Conservation (phyloP, 2,329 filamentous ascomycete genomes). For the Parastagonospora avenae region DNA sequence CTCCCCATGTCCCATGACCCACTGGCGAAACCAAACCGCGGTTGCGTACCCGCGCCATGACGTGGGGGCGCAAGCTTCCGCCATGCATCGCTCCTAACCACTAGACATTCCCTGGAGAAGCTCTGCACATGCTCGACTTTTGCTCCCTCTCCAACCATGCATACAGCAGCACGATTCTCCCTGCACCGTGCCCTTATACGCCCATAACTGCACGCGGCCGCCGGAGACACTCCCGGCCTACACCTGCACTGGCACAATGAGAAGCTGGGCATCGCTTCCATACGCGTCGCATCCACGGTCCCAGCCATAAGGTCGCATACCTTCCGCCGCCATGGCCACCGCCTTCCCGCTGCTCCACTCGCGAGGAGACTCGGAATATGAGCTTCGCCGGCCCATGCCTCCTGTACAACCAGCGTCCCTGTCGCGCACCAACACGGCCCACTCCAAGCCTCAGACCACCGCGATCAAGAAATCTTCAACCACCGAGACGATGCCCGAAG, state of each 20-base stretch:
- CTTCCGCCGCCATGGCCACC: conserved; percentile 22
- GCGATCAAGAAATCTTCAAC: conserved; percentile 10
- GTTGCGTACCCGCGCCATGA: too few relatives aligned
- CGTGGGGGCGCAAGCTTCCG: conserved; percentile 11
- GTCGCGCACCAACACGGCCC: conserved; percentile 20
- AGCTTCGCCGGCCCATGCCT: conserved; percentile 35
- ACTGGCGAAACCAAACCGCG: too few relatives aligned
- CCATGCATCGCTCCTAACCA: neutral
- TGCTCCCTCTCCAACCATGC: conserved; percentile 18
- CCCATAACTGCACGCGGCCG: conserved; percentile 18
- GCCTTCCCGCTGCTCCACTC: conserved; percentile 21
- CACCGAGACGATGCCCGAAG: conserved; percentile 17
- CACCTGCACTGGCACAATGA: conserved; percentile 29
- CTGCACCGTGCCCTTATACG: conserved; percentile 8
- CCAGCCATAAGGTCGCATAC: neutral
- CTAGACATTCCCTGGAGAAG: neutral
- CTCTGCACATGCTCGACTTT: conserved; percentile 8
- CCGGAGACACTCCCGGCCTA: conserved; percentile 23
- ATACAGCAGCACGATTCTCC: conserved; percentile 9
- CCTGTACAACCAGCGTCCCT: conserved; percentile 29
- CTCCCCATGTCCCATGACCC: conserved; percentile 2
- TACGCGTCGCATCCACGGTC: neutral
- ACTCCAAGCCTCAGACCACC: conserved; percentile 14
- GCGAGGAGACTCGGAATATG: conserved; percentile 29
- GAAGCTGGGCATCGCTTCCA: conserved; percentile 7